Base-by-base conservation (phyloP, 176 grass and related monocot genomes). In the Zoysia pacifica region DNA sequence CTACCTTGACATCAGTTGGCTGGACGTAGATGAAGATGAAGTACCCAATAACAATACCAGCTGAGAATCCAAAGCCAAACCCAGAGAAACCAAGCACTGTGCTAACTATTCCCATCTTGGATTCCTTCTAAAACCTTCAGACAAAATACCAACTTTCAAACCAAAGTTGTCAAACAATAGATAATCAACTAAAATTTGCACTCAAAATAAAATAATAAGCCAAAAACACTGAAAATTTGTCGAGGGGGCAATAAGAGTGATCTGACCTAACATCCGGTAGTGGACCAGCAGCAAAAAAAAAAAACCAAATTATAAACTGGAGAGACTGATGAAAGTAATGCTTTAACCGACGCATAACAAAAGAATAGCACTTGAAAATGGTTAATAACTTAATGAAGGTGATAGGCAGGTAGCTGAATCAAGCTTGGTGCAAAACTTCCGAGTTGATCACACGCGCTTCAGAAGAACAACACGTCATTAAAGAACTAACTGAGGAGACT, bases 1-100 rank as follows among this genome's bases (percentile, higher is more conserved):
- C 71, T 28, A 98, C 96, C 92, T 93, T 94, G 81, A 95, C 90
- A 79, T 99, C 88, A 2, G 81, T 89, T 72, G 90, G 90, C 67
- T 99, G 96, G 73, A 79, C 76, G 53, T 87, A 94, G 64, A 99
- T 86, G 88, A 99, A 95, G 52, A 89, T 65, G 35, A 87, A 93
- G 85, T 93, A 95, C 9, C 96, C 96, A 15, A 95, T 89, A 43
- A 91, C 88, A 76, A 93, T 69, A 41, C 96, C 96, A 79, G 91
- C 62, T 0, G 88, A 84, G 28, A 99, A 77, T 61, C 96, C 96
- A 62, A 87, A 77, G 5, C 96, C 92, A 84, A 99, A 99, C 62
- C 96, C 92, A 74, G 80, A 86, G 74, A 95, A 93, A 72, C 96
- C 88, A 50, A 99, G 74, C 46, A 87, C 72, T n/a, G 86, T 95